phyloP scores from a whole-genome alignment of 371 early-diverging fungal species.

The Basidiobolus meristosporus region DNA sequence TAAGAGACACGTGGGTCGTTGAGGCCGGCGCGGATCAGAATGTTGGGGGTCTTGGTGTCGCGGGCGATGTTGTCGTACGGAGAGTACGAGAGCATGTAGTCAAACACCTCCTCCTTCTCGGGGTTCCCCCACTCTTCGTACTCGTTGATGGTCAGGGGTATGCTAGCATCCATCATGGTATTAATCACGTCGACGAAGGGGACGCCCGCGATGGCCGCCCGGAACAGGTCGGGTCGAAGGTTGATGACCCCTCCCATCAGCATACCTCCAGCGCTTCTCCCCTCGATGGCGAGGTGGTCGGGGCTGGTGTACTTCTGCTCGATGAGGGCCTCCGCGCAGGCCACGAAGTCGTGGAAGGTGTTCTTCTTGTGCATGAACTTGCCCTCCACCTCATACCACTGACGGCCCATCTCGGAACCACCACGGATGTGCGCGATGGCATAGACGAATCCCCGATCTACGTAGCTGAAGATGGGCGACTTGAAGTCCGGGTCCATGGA shows the following conservation, averaged over 20 bases:
- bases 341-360: conserved; percentile 30
- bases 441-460: conserved; percentile 30
- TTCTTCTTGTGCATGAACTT: conserved; percentile 32
- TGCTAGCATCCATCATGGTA: conserved; percentile 26
- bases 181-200: conserved; percentile 29
- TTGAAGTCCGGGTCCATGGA: conserved; percentile 2
- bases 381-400: conserved; percentile 30
- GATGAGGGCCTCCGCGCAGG: conserved; percentile 22
- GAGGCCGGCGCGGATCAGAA: conserved; percentile 34
- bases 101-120: conserved; percentile 13
- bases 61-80: conserved; percentile 13
- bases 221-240: conserved; percentile 28
- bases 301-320: conserved; percentile 31
- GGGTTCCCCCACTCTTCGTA: conserved; percentile 32
- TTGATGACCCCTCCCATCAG: conserved; percentile 31
- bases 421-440: conserved; percentile 40
- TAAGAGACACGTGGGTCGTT: conserved; percentile 39
- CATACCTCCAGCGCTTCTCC: conserved; percentile 34
- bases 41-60: conserved; percentile 16
- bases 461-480: not conserved
- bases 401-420: conserved; percentile 33
- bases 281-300: conserved; percentile 25
- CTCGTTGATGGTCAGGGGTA: conserved; percentile 27
- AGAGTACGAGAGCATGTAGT: conserved; percentile 20
- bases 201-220: conserved; percentile 27